These are phyloP conservation scores for Cydonia oblonga DNA, from an alignment of 331 rosid genomes.

Conservation along the genomic window DNA sequence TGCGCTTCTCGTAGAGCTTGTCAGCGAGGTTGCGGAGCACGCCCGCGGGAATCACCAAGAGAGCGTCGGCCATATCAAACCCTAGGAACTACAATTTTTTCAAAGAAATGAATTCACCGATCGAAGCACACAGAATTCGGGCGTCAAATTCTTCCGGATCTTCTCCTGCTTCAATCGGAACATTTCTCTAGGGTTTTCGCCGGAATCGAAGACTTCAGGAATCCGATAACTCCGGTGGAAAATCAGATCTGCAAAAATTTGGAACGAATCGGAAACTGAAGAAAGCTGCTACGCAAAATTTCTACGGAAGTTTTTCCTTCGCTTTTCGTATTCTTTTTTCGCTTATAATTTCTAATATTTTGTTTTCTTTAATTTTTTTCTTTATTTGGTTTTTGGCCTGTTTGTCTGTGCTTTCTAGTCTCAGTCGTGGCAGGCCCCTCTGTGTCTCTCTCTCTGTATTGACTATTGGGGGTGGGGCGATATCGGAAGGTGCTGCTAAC, in stretches of 20 bases:
- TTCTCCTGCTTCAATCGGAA: conserved; percentile 66
- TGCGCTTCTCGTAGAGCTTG: conserved; percentile 96
- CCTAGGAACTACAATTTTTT: background rate
- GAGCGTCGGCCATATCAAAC: conserved; percentile 63
- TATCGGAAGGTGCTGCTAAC: background rate
- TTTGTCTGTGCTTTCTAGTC: background rate
- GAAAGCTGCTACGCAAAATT: background rate
- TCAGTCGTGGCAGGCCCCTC: conserved; percentile 1
- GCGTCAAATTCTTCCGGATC: conserved; percentile 66
- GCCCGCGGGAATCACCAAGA: conserved; percentile 50
- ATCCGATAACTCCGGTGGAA: background rate
- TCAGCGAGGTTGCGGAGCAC: conserved; percentile 92
- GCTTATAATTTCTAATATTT: background rate
- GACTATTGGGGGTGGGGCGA: background rate
- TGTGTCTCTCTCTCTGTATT: background rate
- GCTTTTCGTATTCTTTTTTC: background rate
- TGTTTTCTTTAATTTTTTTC: background rate
- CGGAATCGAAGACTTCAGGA: background rate
- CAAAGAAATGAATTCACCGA: background rate
- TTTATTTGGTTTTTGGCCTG: background rate
- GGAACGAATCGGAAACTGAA: background rate
- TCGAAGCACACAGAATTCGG: background rate
- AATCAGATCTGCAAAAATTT: conserved; percentile 14
- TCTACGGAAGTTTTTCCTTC: background rate
- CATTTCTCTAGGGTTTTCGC: conserved; percentile 34